Conservation (phyloP, 768 basidiomycete genomes). For the Termitomyces sp. region DNA sequence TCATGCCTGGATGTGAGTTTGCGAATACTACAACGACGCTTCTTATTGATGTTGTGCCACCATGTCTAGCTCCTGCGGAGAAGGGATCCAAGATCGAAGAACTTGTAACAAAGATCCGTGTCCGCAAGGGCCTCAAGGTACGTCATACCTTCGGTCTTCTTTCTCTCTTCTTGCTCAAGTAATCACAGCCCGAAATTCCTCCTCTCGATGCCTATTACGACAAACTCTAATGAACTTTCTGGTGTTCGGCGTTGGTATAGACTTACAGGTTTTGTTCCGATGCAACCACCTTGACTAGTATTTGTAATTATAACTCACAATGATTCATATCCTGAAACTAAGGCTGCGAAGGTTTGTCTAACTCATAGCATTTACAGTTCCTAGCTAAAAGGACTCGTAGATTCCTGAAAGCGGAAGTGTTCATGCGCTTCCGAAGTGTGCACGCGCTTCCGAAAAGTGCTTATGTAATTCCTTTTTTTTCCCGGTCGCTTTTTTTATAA, state of each 20-base stretch:
- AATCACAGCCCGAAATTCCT: conserved; percentile 75
- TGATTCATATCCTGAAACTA: not conserved
- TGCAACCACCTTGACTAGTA: conserved; percentile 5
- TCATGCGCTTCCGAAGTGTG: not conserved
- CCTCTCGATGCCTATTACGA: conserved; percentile 88
- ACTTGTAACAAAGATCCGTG: conserved; percentile 75
- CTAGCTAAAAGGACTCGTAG: not conserved
- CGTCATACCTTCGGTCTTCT: conserved; percentile 16
- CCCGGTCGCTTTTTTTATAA: conserved; percentile 1
- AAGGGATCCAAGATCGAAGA: conserved; percentile 91
- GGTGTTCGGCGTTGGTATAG: conserved; percentile 1
- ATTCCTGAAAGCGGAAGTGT: not conserved
- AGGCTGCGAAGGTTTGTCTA: not conserved
- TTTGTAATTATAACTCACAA: conserved; percentile 10
- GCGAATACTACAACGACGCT: not conserved
- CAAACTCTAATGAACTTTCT: conserved; percentile 56
- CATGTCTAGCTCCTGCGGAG: conserved; percentile 60
- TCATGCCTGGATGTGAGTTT: conserved; percentile 73
- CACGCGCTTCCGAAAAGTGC: conserved; percentile 6
- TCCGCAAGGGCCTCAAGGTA: conserved; percentile 94
- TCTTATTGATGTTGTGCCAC: conserved; percentile 5
- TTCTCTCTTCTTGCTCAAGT: not conserved
- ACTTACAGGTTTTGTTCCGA: conserved; percentile 9
- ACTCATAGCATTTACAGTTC: not conserved
- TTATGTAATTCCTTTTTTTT: conserved; percentile 9